These are phyloP conservation scores for Asclepias syriaca DNA, from an alignment of 257 asterid genomes.

Conservation along the genomic window DNA sequence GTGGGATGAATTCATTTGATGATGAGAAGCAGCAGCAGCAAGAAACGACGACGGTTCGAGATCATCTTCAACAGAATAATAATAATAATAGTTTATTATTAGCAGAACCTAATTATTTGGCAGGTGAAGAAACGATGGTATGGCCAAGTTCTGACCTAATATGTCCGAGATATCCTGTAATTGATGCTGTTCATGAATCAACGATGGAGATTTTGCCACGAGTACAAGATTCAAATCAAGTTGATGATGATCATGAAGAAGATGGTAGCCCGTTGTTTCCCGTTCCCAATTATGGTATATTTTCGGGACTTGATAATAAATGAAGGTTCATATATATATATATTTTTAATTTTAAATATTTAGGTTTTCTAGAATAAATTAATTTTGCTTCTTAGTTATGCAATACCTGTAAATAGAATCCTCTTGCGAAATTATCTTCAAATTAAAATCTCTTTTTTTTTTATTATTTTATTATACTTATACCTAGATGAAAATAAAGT, in stretches of 20 bases:
- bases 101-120: slow-evolving; percentile 33
- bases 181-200: neutral
- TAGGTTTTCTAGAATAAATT: too few species aligned
- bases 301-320: slow-evolving; percentile 39
- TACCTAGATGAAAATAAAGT: too few species aligned
- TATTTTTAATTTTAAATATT: neutral
- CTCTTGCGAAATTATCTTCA: too few species aligned
- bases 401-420: neutral
- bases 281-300: slow-evolving; percentile 39
- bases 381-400: too few species aligned
- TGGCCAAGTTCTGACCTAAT: slow-evolving; percentile 33
- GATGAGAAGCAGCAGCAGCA: slow-evolving; percentile 8
- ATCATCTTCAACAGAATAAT: neutral
- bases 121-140: slow-evolving; percentile 28
- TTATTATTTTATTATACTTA: too few species aligned
- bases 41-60: too few species aligned
- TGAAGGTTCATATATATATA: neutral
- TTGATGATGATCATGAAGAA: neutral
- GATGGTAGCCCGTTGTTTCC: slow-evolving; percentile 24
- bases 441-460: too few species aligned
- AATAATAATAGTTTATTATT: slow-evolving; percentile 12
- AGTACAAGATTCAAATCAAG: slow-evolving; percentile 13
- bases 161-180: slow-evolving; percentile 18
- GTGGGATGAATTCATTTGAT: slow-evolving; percentile 24
- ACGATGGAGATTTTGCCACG: neutral